A percentile compares a stretch with the other conserved stretches of the same genome.
These are phyloP conservation scores for Strigomonas oncopelti DNA, from an alignment of 208 protist species.

Conservation along the genomic window DNA sequence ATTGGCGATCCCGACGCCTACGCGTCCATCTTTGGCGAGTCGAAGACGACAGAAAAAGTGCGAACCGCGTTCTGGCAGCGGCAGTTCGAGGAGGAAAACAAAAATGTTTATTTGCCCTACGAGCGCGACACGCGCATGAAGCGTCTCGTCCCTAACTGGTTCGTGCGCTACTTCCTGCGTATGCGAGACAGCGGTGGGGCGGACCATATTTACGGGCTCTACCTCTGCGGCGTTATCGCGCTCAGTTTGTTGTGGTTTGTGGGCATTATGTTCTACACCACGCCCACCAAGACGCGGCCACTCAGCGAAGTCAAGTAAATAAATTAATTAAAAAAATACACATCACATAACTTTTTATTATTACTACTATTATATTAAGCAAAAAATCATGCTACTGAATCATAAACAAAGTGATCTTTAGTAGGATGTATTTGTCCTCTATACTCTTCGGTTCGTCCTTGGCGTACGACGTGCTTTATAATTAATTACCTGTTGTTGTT, in stretches of 20 bases:
- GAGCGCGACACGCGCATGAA: slow-evolving; percentile 76
- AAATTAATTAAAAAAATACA: neutral
- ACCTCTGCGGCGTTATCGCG: slow-evolving; percentile 20
- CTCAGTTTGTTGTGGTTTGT: slow-evolving; percentile 36
- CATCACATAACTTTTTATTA: no score
- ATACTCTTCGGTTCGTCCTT: no score
- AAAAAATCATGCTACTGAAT: no score
- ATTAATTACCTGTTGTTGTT: no score
- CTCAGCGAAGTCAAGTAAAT: slow-evolving; percentile 61
- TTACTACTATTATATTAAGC: no score
- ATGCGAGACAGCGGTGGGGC: slow-evolving; percentile 72
- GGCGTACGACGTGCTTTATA: no score
- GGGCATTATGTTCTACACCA: slow-evolving; percentile 75
- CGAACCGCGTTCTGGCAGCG: slow-evolving; percentile 80
- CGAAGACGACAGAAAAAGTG: slow-evolving; percentile 36
- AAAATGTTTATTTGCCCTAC: slow-evolving; percentile 73
- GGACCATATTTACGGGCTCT: slow-evolving; percentile 43
- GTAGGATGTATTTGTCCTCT: no score
- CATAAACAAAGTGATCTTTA: no score
- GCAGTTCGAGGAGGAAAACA: slow-evolving; percentile 87
- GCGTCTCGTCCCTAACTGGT: slow-evolving; percentile 74
- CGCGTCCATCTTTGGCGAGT: slow-evolving; percentile 63
- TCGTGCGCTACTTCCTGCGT: slow-evolving; percentile 81
- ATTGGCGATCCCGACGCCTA: slow-evolving; percentile 76
- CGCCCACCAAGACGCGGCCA: slow-evolving; percentile 48